phyloP scores from a whole-genome alignment of 2,329 filamentous ascomycete genomes.

The Zymoseptoria ardabiliae region DNA sequence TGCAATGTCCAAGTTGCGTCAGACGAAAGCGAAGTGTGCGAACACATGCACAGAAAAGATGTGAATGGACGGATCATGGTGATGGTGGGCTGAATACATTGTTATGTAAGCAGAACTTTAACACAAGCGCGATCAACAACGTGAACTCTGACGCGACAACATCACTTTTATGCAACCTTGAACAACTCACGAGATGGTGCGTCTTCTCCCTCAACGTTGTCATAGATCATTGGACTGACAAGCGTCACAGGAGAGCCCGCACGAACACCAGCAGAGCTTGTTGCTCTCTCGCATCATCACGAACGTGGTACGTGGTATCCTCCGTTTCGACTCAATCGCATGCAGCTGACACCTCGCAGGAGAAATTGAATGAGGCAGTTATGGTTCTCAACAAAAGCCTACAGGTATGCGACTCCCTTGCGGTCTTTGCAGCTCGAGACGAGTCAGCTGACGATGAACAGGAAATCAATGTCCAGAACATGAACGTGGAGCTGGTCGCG shows the following conservation, averaged over 20 bases:
- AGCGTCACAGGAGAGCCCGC: constrained; percentile 71
- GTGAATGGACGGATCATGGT: not conserved
- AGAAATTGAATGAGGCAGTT: constrained; percentile 93
- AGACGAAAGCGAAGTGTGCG: not conserved
- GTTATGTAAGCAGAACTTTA: not conserved
- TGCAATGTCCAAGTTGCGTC: not conserved
- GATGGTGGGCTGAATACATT: not conserved
- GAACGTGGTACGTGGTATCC: constrained; percentile 72
- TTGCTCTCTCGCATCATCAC: constrained; percentile 92
- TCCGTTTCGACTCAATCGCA: not conserved
- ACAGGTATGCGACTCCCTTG: constrained; percentile 49
- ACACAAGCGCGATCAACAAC: not conserved
- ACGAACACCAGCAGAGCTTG: constrained; percentile 94
- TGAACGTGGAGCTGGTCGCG: constrained; percentile 95
- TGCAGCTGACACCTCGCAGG: constrained; percentile 47
- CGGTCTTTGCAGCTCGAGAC: not conserved
- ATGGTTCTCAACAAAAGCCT: constrained; percentile 88
- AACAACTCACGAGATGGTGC: not conserved
- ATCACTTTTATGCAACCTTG: not conserved
- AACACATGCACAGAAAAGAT: not conserved
- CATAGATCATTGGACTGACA: not conserved
- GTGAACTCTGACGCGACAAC: not conserved
- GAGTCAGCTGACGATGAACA: constrained; percentile 32
- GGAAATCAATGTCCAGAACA: constrained; percentile 98
- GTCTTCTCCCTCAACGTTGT: not conserved